These are phyloP conservation scores for Mortierella sp. DNA, from an alignment of 371 early-diverging fungal genomes.

Conservation along the genomic window DNA sequence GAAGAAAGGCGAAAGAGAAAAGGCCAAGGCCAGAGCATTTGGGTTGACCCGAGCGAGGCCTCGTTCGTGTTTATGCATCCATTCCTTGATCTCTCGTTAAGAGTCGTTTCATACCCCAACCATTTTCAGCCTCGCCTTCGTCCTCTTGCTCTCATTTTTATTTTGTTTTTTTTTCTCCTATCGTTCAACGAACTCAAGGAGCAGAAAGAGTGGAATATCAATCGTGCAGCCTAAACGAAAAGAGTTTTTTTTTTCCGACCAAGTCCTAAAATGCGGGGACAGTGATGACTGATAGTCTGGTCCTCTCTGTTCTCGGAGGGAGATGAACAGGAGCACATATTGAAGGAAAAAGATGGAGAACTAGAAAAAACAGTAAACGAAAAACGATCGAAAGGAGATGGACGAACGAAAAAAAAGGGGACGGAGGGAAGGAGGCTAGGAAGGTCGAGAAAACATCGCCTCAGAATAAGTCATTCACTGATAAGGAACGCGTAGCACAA, in stretches of 20 bases:
- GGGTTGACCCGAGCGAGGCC: no score
- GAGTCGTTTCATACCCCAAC: background rate
- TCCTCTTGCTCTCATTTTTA: background rate
- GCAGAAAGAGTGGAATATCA: no score
- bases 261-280: no score
- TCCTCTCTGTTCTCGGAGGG: no score
- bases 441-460: background rate
- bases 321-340: no score
- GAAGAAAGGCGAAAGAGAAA: background rate
- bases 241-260: no score
- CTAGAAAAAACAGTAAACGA: no score
- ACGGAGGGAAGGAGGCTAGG: background rate
- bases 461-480: background rate
- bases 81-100: no score
- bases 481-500: slow-evolving; percentile 5
- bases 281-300: no score
- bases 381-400: background rate
- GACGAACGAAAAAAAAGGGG: background rate
- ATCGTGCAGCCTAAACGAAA: no score
- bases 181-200: no score
- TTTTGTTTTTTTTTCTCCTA: background rate
- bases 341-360: background rate
- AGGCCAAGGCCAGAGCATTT: no score
- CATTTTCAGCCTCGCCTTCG: background rate
- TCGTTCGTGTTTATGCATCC: background rate